Conservation (phyloP, 2,329 filamentous ascomycete species). For the Xylariaceae sp. region DNA sequence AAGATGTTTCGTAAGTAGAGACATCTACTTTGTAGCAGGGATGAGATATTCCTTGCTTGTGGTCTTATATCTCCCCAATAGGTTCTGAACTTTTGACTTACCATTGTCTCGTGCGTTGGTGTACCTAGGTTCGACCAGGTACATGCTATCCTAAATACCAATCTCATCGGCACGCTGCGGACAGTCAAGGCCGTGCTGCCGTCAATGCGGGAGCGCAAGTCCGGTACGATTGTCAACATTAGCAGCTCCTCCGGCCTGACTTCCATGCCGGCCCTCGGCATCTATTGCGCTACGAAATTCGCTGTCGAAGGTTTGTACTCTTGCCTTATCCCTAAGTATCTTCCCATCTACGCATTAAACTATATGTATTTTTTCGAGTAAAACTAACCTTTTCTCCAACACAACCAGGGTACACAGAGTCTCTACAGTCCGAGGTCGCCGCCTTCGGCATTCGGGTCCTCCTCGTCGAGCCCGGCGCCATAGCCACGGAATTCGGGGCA, state of each 20-base stretch:
- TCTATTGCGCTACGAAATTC: conserved; percentile 26
- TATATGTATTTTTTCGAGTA: too few species aligned
- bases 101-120: not conserved
- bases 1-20: conserved; percentile 23
- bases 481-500: conserved; percentile 23
- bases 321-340: not conserved
- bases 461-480: conserved; percentile 25
- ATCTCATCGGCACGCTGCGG: conserved; percentile 27
- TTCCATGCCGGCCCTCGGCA: conserved; percentile 21
- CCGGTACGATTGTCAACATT: conserved; percentile 32
- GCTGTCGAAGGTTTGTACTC: conserved; percentile 24
- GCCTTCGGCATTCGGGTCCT: conserved; percentile 27
- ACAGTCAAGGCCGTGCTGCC: conserved; percentile 26
- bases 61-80: too few species aligned
- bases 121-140: conserved; percentile 23
- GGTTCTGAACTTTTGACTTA: too few species aligned
- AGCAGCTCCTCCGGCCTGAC: conserved; percentile 20
- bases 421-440: conserved; percentile 24
- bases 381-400: not conserved
- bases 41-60: not conserved
- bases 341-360: not conserved
- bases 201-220: conserved; percentile 27
- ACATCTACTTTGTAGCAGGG: not conserved
- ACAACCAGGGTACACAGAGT: conserved; percentile 23
- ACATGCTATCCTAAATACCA: conserved; percentile 26